phyloP scores from a whole-genome alignment of 1,284 basidiomycete species.

The Singerocomus rubriflavus region DNA sequence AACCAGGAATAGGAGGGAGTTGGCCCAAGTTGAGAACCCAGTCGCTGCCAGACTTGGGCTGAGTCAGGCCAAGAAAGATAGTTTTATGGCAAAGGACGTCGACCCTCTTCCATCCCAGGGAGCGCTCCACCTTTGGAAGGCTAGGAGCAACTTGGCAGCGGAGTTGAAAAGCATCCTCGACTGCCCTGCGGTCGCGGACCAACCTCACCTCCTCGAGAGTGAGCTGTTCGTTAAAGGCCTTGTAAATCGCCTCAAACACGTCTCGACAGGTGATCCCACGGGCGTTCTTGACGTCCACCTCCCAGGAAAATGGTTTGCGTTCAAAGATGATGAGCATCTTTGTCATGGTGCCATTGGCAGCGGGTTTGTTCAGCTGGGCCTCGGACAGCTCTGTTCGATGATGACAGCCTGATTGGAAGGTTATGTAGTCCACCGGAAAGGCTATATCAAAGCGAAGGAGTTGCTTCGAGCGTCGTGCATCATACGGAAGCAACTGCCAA shows the following conservation, averaged over 20 bases:
- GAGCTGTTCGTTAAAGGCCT: constrained; percentile 43
- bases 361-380: constrained; percentile 35
- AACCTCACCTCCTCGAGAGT: constrained; percentile 39
- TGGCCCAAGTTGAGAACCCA: constrained; percentile 36
- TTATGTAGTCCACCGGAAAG: constrained; percentile 26
- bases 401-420: constrained; percentile 12
- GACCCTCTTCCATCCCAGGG: constrained; percentile 46
- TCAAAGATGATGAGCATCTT: constrained; percentile 38
- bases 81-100: constrained; percentile 46
- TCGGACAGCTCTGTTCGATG: constrained; percentile 20
- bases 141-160: constrained; percentile 44
- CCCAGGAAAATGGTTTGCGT: constrained; percentile 37
- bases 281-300: constrained; percentile 40
- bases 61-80: constrained; percentile 41
- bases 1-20: constrained; percentile 2
- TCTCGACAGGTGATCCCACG: constrained; percentile 49
- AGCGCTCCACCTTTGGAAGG: constrained; percentile 35
- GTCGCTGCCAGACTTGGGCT: constrained; percentile 29
- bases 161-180: constrained; percentile 40
- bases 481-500: constrained; percentile 41
- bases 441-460: constrained; percentile 30
- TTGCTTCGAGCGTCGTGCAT: constrained; percentile 25
- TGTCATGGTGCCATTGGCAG: constrained; percentile 30
- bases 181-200: constrained; percentile 34
- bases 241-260: constrained; percentile 52